Conservation (phyloP, 2,329 filamentous ascomycete species). For the Rutstroemia sp. region DNA sequence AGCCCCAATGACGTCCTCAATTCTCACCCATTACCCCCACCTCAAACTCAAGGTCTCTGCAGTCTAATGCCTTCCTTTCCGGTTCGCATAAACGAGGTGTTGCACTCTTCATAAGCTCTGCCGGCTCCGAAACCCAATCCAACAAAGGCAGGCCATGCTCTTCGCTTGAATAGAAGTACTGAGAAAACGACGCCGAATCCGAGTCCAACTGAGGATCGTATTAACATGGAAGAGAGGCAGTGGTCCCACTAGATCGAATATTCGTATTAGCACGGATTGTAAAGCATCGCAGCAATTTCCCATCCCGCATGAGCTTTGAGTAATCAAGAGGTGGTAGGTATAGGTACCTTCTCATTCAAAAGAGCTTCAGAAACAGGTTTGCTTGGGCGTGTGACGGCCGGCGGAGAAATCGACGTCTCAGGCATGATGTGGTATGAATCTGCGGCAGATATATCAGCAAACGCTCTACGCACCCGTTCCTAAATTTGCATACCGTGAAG, state of each 20-base stretch:
- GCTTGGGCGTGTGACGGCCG: slow-evolving; percentile 54
- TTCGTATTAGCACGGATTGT: slow-evolving; percentile 10
- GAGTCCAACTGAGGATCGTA: slow-evolving; percentile 92
- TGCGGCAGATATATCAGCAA: slow-evolving; percentile 1
- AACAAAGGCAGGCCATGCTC: slow-evolving; percentile 94
- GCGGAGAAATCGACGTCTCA: slow-evolving; percentile 35
- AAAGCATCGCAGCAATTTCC: not conserved
- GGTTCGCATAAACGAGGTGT: slow-evolving; percentile 38
- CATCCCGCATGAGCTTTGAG: slow-evolving; percentile 17
- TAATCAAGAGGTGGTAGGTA: not conserved
- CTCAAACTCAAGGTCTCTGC: slow-evolving; percentile 21
- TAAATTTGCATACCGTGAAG: slow-evolving; percentile 14
- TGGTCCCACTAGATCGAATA: slow-evolving; percentile 73
- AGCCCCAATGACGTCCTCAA: not conserved
- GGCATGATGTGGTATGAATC: slow-evolving; percentile 18
- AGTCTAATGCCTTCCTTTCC: slow-evolving; percentile 26
- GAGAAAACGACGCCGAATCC: slow-evolving; percentile 98
- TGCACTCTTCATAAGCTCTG: slow-evolving; percentile 97
- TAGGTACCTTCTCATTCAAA: slow-evolving; percentile 88
- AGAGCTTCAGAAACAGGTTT: slow-evolving; percentile 93
- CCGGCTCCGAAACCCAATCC: slow-evolving; percentile 93
- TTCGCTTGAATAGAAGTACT: slow-evolving; percentile 93
- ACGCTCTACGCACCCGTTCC: not conserved
- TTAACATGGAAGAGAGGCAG: slow-evolving; percentile 93
- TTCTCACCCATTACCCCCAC: slow-evolving; percentile 12